Evolutionary conservation across 2,329 filamentous ascomycete species (phyloP).

Genomic region (Arthroderma sp.): DNA sequence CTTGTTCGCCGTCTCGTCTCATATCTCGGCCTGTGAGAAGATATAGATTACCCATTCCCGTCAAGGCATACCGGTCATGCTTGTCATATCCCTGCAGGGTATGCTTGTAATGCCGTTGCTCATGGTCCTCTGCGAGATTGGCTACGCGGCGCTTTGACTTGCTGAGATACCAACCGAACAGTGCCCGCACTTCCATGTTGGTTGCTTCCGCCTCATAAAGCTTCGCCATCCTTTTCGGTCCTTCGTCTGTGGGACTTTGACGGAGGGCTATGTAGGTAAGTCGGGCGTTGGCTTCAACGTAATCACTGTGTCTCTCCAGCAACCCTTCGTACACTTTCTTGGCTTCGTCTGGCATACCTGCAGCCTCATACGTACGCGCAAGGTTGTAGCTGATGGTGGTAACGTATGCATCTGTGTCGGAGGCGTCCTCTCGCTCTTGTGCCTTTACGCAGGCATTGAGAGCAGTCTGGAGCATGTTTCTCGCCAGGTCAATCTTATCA

Average conservation of each 20-base stretch:
- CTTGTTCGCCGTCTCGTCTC: slow-evolving; percentile 75
- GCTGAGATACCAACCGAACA: slow-evolving; percentile 93
- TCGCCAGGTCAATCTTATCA: slow-evolving; percentile 67
- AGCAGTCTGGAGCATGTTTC: slow-evolving; percentile 84
- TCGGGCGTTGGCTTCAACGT: slow-evolving; percentile 79
- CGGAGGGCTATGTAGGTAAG: slow-evolving; percentile 82
- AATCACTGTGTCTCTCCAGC: slow-evolving; percentile 73
- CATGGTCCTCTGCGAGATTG: slow-evolving; percentile 77
- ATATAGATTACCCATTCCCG: slow-evolving; percentile 95
- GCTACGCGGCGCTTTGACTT: slow-evolving; percentile 70
- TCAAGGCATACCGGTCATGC: slow-evolving; percentile 91
- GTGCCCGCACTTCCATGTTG: slow-evolving; percentile 79
- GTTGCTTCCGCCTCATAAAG: slow-evolving; percentile 72
- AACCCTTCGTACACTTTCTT: slow-evolving; percentile 79
- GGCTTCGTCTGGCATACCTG: slow-evolving; percentile 68
- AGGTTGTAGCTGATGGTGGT: slow-evolving; percentile 97
- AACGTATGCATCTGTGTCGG: slow-evolving; percentile 81
- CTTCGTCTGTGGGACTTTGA: slow-evolving; percentile 69
- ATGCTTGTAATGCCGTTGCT: slow-evolving; percentile 92
- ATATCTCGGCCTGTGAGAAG: slow-evolving; percentile 83
- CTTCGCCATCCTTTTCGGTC: slow-evolving; percentile 71
- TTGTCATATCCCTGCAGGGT: slow-evolving; percentile 91
- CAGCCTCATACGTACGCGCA: slow-evolving; percentile 81
- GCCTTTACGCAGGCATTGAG: slow-evolving; percentile 76
- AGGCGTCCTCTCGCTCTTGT: slow-evolving; percentile 58